Percentiles rank a stretch among this genome's conserved stretches.
Conservation (phyloP, 116 monocot genomes). For the Trichopus zeylanicus region DNA sequence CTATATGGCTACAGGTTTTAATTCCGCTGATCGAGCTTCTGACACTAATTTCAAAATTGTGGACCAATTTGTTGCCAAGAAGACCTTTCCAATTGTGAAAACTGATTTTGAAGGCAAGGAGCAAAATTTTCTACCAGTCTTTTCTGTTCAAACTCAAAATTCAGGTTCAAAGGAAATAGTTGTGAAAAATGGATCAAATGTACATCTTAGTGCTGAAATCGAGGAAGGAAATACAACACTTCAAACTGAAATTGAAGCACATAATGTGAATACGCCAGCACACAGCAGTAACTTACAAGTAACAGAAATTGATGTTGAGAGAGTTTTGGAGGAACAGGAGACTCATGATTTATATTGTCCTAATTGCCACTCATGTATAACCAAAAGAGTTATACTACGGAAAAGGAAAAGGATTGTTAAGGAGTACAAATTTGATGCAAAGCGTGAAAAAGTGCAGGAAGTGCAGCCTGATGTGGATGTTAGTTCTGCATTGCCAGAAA, state of each 20-base stretch:
- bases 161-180: not conserved
- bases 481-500: constrained; percentile 10
- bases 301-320: constrained; percentile 55
- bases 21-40: not conserved
- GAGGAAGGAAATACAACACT: constrained; percentile 4
- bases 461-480: constrained; percentile 14
- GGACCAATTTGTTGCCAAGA: constrained; percentile 1
- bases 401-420: constrained; percentile 64
- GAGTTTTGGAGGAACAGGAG: constrained; percentile 77
- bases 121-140: constrained; percentile 1
- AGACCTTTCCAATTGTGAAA: constrained; percentile 13
- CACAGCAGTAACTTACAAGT: constrained; percentile 12
- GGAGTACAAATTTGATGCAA: constrained; percentile 24
- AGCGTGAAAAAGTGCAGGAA: constrained; percentile 35
- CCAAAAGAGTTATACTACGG: constrained; percentile 81
- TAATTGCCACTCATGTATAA: constrained; percentile 91
- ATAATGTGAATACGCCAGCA: not conserved
- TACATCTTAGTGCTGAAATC: constrained; percentile 2
- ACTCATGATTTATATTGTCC: constrained; percentile 95
- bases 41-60: not conserved
- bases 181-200: constrained; percentile 12
- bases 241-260: not conserved
- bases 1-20: constrained; percentile 13
- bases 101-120: constrained; percentile 1
- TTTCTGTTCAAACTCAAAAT: constrained; percentile 1